phyloP scores from a whole-genome alignment of 257 asterid genomes.

The Schizonepeta tenuifolia region DNA sequence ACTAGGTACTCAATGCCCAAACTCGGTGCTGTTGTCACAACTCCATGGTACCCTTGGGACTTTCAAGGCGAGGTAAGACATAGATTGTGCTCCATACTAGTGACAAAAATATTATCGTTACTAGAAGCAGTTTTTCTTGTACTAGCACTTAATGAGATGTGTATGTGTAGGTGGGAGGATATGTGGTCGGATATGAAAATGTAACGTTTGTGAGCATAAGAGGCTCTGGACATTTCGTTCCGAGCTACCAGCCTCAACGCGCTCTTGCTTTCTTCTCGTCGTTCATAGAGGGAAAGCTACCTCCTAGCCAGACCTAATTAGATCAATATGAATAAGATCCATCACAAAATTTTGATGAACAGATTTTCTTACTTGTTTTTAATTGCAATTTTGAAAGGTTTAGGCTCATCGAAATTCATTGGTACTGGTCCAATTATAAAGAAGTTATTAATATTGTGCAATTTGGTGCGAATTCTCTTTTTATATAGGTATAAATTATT shows the following conservation, averaged over 20 bases:
- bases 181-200: slow-evolving; percentile 56
- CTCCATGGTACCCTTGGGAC: slow-evolving; percentile 69
- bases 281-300: slow-evolving; percentile 52
- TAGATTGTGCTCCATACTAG: not conserved
- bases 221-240: slow-evolving; percentile 69
- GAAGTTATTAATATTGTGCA: too few relatives aligned
- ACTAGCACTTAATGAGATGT: not conserved
- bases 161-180: slow-evolving; percentile 60
- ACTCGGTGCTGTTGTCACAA: slow-evolving; percentile 44
- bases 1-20: slow-evolving; percentile 57
- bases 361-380: too few relatives aligned
- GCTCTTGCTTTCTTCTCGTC: slow-evolving; percentile 52
- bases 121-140: too few relatives aligned
- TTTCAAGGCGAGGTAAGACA: slow-evolving; percentile 46
- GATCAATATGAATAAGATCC: too few relatives aligned
- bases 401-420: too few relatives aligned
- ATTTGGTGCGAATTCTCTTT: too few relatives aligned
- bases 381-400: too few relatives aligned
- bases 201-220: slow-evolving; percentile 59
- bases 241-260: slow-evolving; percentile 61
- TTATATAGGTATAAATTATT: too few relatives aligned
- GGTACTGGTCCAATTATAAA: too few relatives aligned
- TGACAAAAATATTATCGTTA: too few relatives aligned
- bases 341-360: too few relatives aligned
- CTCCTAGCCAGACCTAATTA: slow-evolving; percentile 30